phyloP scores from a whole-genome alignment of 2,329 filamentous ascomycete species.

The Pseudogymnoascus sp. region DNA sequence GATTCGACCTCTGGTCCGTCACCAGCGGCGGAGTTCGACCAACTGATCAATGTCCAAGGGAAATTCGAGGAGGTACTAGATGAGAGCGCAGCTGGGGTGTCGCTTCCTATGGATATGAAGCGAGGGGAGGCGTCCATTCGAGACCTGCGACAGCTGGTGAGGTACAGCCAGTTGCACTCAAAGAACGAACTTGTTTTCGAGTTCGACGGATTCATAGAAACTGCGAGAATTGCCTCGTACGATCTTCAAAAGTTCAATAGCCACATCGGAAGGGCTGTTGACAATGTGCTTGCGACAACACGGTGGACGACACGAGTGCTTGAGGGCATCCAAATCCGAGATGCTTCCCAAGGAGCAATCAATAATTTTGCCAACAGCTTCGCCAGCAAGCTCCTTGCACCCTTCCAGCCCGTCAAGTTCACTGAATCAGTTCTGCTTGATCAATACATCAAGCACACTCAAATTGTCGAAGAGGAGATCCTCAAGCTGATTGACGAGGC shows the following conservation, averaged over 20 bases:
- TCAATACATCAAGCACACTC: constrained; percentile 67
- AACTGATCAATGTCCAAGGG: constrained; percentile 65
- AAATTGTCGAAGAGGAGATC: constrained; percentile 62
- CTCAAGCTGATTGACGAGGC: constrained; percentile 59
- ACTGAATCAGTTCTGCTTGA: constrained; percentile 58
- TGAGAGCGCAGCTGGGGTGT: constrained; percentile 54
- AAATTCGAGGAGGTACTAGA: constrained; percentile 69
- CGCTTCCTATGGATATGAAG: constrained; percentile 71
- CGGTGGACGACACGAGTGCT: constrained; percentile 57
- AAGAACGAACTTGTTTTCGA: constrained; percentile 64
- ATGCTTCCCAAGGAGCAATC: constrained; percentile 27
- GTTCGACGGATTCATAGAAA: constrained; percentile 67
- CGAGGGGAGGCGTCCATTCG: constrained; percentile 64
- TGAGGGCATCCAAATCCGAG: constrained; percentile 24
- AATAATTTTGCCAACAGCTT: constrained; percentile 31
- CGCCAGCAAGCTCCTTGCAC: constrained; percentile 39
- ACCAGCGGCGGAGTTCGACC: constrained; percentile 53
- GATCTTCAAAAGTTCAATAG: constrained; percentile 69
- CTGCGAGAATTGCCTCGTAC: constrained; percentile 53
- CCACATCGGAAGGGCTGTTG: constrained; percentile 64
- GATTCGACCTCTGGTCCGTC: constrained; percentile 24
- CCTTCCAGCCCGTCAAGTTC: constrained; percentile 53
- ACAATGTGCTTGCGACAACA: constrained; percentile 66
- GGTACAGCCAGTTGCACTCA: constrained; percentile 58
- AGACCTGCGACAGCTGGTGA: constrained; percentile 64